These are phyloP conservation scores for Alternaria postmessia DNA, from an alignment of 2,329 filamentous ascomycete genomes.

Conservation along the genomic window DNA sequence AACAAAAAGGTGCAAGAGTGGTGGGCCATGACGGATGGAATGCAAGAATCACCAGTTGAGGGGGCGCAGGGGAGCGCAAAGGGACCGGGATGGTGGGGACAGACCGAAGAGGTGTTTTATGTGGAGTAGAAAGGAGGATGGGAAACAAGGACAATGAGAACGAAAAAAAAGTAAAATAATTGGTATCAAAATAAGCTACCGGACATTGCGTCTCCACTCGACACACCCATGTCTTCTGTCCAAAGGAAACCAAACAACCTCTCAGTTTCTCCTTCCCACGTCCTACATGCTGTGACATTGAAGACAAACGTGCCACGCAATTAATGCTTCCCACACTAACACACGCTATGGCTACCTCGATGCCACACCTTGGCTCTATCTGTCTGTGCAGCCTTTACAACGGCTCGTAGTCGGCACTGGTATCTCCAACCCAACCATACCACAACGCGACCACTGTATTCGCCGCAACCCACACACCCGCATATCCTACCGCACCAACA, in stretches of 20 bases:
- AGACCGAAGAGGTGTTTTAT: constrained; percentile 74
- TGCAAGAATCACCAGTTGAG: constrained; percentile 68
- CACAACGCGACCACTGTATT: constrained; percentile 67
- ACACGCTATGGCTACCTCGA: neutral
- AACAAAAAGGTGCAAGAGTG: constrained; percentile 78
- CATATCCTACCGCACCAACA: constrained; percentile 75
- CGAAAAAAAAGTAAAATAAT: neutral
- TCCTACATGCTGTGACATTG: neutral
- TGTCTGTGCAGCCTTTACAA: constrained; percentile 12
- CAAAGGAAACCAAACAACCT: neutral
- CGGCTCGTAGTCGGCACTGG: constrained; percentile 34
- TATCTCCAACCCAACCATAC: constrained; percentile 61
- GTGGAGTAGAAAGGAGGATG: constrained; percentile 29
- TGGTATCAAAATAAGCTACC: constrained; percentile 5
- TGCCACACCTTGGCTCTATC: neutral
- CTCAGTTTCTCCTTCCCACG: neutral
- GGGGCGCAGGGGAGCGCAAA: constrained; percentile 50
- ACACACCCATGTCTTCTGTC: neutral
- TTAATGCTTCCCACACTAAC: neutral
- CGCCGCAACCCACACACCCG: constrained; percentile 76
- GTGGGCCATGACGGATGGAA: constrained; percentile 82
- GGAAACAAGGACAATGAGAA: neutral
- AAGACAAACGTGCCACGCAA: rapidly evolving
- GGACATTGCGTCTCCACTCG: neutral
- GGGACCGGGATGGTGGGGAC: constrained; percentile 69